These are phyloP conservation scores for Leccinum pellstonianum DNA, from an alignment of 768 basidiomycete genomes.

Conservation along the genomic window DNA sequence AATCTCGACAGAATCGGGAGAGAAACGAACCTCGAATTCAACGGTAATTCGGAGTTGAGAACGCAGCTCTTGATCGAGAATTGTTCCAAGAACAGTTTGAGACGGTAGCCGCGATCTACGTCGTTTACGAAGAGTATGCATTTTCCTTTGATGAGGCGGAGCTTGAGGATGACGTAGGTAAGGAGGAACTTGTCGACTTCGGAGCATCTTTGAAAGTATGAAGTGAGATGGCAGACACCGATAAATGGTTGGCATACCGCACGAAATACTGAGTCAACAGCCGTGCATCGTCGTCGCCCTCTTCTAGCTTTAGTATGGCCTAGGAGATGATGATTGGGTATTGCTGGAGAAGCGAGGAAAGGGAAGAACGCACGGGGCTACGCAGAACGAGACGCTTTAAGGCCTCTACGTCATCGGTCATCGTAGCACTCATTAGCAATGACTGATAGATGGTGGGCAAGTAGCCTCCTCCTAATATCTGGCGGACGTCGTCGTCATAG, in stretches of 20 bases:
- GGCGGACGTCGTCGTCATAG: slow-evolving; percentile 84
- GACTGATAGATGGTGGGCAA: slow-evolving; percentile 85
- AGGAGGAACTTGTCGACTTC: slow-evolving; percentile 98
- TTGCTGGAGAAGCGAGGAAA: neutral
- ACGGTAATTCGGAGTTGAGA: slow-evolving; percentile 90
- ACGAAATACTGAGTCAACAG: slow-evolving; percentile 85
- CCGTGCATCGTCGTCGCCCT: slow-evolving; percentile 78
- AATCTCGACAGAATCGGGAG: neutral
- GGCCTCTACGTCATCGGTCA: slow-evolving; percentile 93
- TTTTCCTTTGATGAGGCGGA: slow-evolving; percentile 94
- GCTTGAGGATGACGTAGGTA: slow-evolving; percentile 93
- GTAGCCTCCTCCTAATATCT: slow-evolving; percentile 64
- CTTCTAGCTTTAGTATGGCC: slow-evolving; percentile 86
- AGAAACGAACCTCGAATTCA: slow-evolving; percentile 75
- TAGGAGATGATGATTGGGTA: slow-evolving; percentile 30
- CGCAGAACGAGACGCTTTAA: slow-evolving; percentile 86
- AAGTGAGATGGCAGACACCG: neutral
- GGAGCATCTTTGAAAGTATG: slow-evolving; percentile 56
- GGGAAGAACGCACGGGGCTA: slow-evolving; percentile 65
- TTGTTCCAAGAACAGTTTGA: slow-evolving; percentile 97
- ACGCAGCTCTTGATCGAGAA: slow-evolving; percentile 71
- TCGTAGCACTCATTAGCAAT: slow-evolving; percentile 95
- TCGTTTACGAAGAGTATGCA: slow-evolving; percentile 96
- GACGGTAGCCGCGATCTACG: slow-evolving; percentile 89
- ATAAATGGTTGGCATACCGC: slow-evolving; percentile 44